Evolutionary conservation across 73 alveolate genomes (phyloP), one percentile per base, ranked within the genome.

Genomic region (Blepharisma stoltei): DNA sequence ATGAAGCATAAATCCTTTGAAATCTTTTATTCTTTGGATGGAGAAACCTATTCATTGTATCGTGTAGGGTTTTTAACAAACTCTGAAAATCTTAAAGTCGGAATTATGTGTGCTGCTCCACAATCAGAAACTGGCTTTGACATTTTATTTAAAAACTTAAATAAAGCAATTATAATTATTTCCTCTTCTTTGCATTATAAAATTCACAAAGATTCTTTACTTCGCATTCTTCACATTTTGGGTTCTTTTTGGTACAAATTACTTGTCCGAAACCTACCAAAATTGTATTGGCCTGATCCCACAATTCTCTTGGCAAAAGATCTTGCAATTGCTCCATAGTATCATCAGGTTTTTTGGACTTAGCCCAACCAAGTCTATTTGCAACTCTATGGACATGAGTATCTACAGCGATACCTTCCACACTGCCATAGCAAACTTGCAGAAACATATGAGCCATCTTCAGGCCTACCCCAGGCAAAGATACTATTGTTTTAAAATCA

Each of bases 201-300:
- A 32, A 32, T 32, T 32, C 41, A 55, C 98, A 93, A 47, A 78
- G 55, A 8, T 92, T 79, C 47, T 69, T 86, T n/a, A 88, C 87
- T 48, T 77, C 66, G 50, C 98, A 93, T 27, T 75, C 71, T 48
- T 52, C 49, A 45, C 98, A 93, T 52, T 76, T 73, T 14, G 98
- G 98, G 44, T 76, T 77, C 43, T 82, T 70, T 8, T 97, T 90
- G 55, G 83, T 92, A 70, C 98, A 93, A n/a, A 91, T 84, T 52
- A 86, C 88, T 73, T 94, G 91, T 1, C 99, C 99, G 76, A 89
- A 90, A n/a, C 99, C 99, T 8, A 95, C 99, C 80, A 95, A 88
- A 81, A 95, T 54, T 6, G 68, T 73, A 71, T 95, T 95, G 50
- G 94, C 85, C 54, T 81, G 80, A 55, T 82, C 73, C 98, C 99